Evolutionary conservation across 257 asterid genomes (phyloP).

Genomic region (Lantana camara): DNA sequence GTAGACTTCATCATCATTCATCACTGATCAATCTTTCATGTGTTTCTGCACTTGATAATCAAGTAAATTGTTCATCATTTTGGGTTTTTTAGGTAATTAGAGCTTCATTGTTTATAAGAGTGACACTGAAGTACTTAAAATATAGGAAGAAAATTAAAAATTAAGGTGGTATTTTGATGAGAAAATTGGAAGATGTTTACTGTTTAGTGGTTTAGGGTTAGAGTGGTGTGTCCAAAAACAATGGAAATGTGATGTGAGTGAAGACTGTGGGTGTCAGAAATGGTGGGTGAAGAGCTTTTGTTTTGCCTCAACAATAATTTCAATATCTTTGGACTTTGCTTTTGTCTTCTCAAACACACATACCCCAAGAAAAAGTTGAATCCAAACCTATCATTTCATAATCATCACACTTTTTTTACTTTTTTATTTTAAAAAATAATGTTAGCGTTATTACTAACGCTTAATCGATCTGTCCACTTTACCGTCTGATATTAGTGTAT

Average conservation of each 20-base stretch:
- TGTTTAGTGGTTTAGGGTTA: conserved; percentile 20
- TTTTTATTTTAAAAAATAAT: not conserved
- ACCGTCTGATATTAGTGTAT: too few species aligned
- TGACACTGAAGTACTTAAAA: too few species aligned
- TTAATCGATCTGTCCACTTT: too few species aligned
- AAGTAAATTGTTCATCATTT: not conserved
- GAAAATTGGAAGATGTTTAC: too few species aligned
- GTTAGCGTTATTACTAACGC: too few species aligned
- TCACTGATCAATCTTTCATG: not conserved
- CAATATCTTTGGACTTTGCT: conserved; percentile 34
- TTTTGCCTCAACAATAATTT: conserved; percentile 22
- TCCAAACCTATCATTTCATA: conserved; percentile 33
- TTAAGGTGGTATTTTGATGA: too few species aligned
- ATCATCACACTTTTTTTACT: conserved; percentile 24
- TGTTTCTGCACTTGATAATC: not conserved
- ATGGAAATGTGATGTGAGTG: conserved; percentile 10
- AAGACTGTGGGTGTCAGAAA: conserved; percentile 23
- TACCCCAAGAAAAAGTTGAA: conserved; percentile 24
- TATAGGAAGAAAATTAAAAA: too few species aligned
- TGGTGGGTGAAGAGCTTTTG: conserved; percentile 20
- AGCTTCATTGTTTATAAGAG: too few species aligned
- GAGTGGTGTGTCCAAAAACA: not conserved
- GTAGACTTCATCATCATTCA: too few species aligned
- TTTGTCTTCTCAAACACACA: conserved; percentile 35
- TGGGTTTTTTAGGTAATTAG: not conserved